Evolutionary conservation across 2,329 filamentous ascomycete species (phyloP).

Genomic region (Pseudogymnoascus sp.): DNA sequence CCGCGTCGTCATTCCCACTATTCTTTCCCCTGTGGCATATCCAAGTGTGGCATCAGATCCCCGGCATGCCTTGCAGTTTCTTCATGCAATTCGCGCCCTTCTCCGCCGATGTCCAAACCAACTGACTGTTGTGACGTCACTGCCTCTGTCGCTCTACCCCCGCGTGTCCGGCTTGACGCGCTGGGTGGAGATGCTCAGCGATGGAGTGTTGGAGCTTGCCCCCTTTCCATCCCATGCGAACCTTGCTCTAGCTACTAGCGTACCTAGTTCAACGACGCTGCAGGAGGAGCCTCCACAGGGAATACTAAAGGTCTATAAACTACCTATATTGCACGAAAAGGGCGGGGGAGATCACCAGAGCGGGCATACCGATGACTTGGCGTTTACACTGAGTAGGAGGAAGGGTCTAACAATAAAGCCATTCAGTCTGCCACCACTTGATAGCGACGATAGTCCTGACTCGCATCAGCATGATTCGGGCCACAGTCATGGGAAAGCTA

Average conservation of each 20-base stretch:
- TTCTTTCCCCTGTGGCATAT: constrained; percentile 83
- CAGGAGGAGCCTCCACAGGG: constrained; percentile 75
- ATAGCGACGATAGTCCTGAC: constrained; percentile 50
- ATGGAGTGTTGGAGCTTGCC: constrained; percentile 80
- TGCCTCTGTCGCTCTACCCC: constrained; percentile 74
- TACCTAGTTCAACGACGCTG: constrained; percentile 42
- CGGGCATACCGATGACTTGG: constrained; percentile 72
- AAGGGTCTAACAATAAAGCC: constrained; percentile 78
- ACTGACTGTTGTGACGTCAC: constrained; percentile 63
- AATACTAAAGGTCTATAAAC: constrained; percentile 69
- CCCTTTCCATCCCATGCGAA: constrained; percentile 53
- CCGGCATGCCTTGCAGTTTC: constrained; percentile 65
- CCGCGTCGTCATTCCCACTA: constrained; percentile 72
- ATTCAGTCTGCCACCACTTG: constrained; percentile 80
- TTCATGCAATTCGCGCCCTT: constrained; percentile 69
- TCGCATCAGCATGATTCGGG: constrained; percentile 20
- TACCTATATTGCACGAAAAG: constrained; percentile 81
- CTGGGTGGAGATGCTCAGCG: constrained; percentile 77
- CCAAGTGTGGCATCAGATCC: constrained; percentile 61
- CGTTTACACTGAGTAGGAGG: constrained; percentile 76
- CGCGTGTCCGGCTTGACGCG: constrained; percentile 66
- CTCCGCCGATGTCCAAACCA: constrained; percentile 58
- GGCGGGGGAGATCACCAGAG: constrained; percentile 63
- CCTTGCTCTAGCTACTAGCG: constrained; percentile 26
- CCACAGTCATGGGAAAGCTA: constrained; percentile 17